Evolutionary conservation across 2,329 filamentous ascomycete species (phyloP), one percentile per base, ranked within the genome.

Genomic region (Remersonia thermophila): DNA sequence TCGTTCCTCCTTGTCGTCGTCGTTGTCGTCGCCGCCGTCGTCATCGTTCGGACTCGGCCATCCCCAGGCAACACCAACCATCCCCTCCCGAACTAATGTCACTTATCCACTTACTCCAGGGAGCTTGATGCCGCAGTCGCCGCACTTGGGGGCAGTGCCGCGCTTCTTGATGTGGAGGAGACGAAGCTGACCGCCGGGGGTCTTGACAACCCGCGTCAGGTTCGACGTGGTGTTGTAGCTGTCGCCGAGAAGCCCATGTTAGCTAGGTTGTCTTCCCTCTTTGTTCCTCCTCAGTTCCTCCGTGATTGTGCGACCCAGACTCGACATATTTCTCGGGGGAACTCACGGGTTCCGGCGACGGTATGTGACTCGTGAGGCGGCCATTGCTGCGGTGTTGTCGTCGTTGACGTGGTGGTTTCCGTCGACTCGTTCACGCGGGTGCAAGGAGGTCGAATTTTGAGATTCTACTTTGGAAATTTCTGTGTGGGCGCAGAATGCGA

Each of bases 101-200:
- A n/a, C n/a, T n/a, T n/a, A 37, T 49, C 39, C 47, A 93, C 86
- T 82, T 84, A 98, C 87, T 67, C 91, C 91, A 62, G 85, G 78
- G 59, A 98, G 82, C 75, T 96, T 96, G 72, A 77, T 78, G 61
- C 91, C 91, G 63, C 93, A 98, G 77, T 98, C 91, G 77, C 93
- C 84, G 65, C 91, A 98, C 77, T 98, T 98, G 62, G 91, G 91
- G 50, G 87, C 83, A 63, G 86, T 93, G 56, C 87, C 91, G 66
- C 80, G 83, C 85, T 98, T 98, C 83, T 96, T 96, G 75, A 95
- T 87, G 81, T 98, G 89, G 57, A 96, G 83, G 63, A 94, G 80
- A 65, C 91, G 80, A 60, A 94, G 80, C 65, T 89, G 77, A 65
- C 91, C 91, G 66, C 91, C 93, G 54, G 93, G 91, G 53, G 91